phyloP scores from a whole-genome alignment of 2,329 filamentous ascomycete genomes.

The Hypoxylon sp. region DNA sequence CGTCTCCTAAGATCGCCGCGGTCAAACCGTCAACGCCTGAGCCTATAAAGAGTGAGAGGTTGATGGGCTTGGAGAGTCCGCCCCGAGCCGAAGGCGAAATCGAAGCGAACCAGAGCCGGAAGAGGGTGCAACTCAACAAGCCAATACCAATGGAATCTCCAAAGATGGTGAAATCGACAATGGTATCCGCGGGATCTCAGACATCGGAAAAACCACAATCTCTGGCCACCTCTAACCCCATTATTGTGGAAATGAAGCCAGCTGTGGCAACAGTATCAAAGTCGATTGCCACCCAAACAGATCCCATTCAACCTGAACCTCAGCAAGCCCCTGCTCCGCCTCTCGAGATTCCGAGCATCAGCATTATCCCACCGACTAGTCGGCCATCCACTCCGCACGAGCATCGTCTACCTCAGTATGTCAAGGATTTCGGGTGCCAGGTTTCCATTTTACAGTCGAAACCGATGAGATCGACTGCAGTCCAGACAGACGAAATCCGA shows the following conservation, averaged over 20 bases:
- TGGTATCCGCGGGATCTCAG: constrained; percentile 77
- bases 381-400: constrained; percentile 84
- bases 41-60: constrained; percentile 59
- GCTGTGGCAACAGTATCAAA: constrained; percentile 60
- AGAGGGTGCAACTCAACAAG: constrained; percentile 72
- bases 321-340: constrained; percentile 51
- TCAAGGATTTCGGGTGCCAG: constrained; percentile 87
- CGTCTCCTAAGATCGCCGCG: constrained; percentile 73
- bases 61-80: constrained; percentile 61
- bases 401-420: constrained; percentile 82
- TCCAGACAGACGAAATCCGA: constrained; percentile 93
- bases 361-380: constrained; percentile 89
- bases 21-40: constrained; percentile 62
- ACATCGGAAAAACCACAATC: constrained; percentile 74
- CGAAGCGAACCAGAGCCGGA: constrained; percentile 81
- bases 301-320: constrained; percentile 51
- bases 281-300: constrained; percentile 75
- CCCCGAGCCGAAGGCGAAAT: constrained; percentile 70
- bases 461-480: constrained; percentile 66
- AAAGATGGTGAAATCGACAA: constrained; percentile 58
- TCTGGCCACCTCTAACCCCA: constrained; percentile 71
- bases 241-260: constrained; percentile 60
- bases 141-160: constrained; percentile 66
- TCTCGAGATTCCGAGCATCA: constrained; percentile 84
- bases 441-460: constrained; percentile 70